phyloP scores from a whole-genome alignment of 768 basidiomycete species.

The Trametes meyenii region DNA sequence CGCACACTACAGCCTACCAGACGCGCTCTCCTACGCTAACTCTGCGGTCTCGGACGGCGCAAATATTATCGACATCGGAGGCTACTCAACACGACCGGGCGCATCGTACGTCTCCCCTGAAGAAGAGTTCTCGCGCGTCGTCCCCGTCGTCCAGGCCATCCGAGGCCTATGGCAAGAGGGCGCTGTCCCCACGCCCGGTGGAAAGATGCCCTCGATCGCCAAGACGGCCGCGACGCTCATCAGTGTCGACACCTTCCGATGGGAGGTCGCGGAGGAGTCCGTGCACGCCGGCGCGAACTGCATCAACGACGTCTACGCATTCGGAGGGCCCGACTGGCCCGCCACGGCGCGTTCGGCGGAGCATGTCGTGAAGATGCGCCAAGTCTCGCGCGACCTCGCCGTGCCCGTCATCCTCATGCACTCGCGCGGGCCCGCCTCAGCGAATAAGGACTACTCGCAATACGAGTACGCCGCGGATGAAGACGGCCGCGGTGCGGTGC shows the following conservation, averaged over 20 bases:
- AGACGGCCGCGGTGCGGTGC: slow-evolving; percentile 43
- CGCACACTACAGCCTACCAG: slow-evolving; percentile 49
- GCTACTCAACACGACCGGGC: slow-evolving; percentile 88
- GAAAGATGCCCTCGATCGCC: neutral
- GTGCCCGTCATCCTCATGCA: slow-evolving; percentile 95
- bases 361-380: slow-evolving; percentile 62
- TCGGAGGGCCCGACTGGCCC: slow-evolving; percentile 61
- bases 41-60: slow-evolving; percentile 59
- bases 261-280: slow-evolving; percentile 73
- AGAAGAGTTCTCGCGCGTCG: slow-evolving; percentile 75
- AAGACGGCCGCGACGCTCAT: slow-evolving; percentile 48
- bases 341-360: slow-evolving; percentile 37
- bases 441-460: slow-evolving; percentile 64
- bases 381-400: slow-evolving; percentile 59
- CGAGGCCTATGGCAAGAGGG: slow-evolving; percentile 36
- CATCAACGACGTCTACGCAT: slow-evolving; percentile 91
- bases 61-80: slow-evolving; percentile 88
- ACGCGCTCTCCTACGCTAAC: slow-evolving; percentile 56
- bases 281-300: slow-evolving; percentile 85
- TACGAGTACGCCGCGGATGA: slow-evolving; percentile 48
- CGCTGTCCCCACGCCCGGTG: neutral
- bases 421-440: slow-evolving; percentile 80
- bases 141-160: slow-evolving; percentile 68
- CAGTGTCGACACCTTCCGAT: slow-evolving; percentile 90
- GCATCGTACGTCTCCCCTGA: slow-evolving; percentile 64